Base-by-base conservation (phyloP, 2,329 filamentous ascomycete genomes). In the Botrytis fabae region DNA sequence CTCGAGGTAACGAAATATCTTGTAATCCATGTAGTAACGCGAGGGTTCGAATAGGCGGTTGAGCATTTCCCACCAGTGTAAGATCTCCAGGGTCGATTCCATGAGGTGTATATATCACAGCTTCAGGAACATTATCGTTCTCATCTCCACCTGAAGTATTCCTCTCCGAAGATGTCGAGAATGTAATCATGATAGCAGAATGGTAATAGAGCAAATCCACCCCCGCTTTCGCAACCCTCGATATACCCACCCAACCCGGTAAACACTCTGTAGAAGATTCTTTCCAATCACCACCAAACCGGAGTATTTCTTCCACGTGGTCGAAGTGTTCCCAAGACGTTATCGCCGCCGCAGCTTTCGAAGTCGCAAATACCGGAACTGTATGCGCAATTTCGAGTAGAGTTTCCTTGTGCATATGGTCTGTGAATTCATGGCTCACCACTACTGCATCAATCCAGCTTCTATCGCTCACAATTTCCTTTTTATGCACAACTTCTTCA, bases 341-440 rank as follows among this genome's bases (percentile, higher is more conserved):
- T 54, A 92, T 87, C 32, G 90, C 81, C 20, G 82, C 82, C 0
- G 86, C 87, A 0, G 90, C 90, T 80, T 89, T 86, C 76, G 86
- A 84, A 3, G 87, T 86, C 20, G 89, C 89, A 73, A 91, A 86
- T 0, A 92, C 83, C 0, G 89, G 88, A 6, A 89, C 86, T 61
- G 83, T 80, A 1, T 77, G 76, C 9, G 87, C 82, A 5, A 92
- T 80, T 76, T 90, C 85, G 61, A 86, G 79, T 40, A 92, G 81
- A 22, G 90, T 92, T 4, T 86, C 84, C 74, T 86, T 84, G 77
- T 92, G 89, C 80, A 89, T 91, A 61, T 76, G 90, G 78, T 92
- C 90, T 1, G 90, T 91, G 76, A 92, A 92, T 79, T 92, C 90
- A 78, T 92, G 90, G 25, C 85, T 88, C 46, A 92, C 83, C 42